A percentile compares a stretch with the other conserved stretches of the same genome.
Evolutionary conservation across 345 rosid species (phyloP).

Genomic region (Populus ilicifolia): DNA sequence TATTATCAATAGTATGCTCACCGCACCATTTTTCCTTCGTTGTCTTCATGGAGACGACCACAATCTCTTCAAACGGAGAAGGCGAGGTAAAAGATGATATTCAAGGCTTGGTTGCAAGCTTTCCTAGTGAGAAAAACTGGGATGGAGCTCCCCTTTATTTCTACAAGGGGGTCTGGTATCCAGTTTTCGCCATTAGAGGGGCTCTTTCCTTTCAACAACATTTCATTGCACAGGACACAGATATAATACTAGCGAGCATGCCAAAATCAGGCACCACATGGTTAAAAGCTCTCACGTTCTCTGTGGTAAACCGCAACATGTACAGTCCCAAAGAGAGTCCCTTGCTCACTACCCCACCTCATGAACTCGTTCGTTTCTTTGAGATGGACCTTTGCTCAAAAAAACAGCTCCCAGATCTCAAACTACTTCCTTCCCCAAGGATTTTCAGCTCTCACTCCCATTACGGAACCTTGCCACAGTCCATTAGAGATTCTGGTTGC

Average conservation of each 20-base stretch:
- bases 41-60: too few relatives aligned
- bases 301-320: constrained; percentile 23
- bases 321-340: constrained; percentile 8
- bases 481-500: constrained; percentile 12
- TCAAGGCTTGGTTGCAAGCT: not conserved
- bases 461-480: not conserved
- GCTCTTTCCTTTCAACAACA: constrained; percentile 34
- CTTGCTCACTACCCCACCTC: constrained; percentile 33
- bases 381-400: constrained; percentile 25
- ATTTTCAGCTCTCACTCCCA: too few relatives aligned
- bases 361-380: constrained; percentile 38
- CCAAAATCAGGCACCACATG: constrained; percentile 52
- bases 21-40: too few relatives aligned
- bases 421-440: constrained; percentile 15
- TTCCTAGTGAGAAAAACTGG: constrained; percentile 67
- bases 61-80: too few relatives aligned
- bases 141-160: constrained; percentile 48
- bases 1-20: too few relatives aligned
- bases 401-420: not conserved
- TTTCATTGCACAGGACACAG: constrained; percentile 26
- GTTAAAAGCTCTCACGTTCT: constrained; percentile 36
- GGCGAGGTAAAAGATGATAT: too few relatives aligned
- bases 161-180: constrained; percentile 80
- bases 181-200: constrained; percentile 53
- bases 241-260: constrained; percentile 28